Conservation (phyloP, 345 rosid species). For the Gossypium arboreum region DNA sequence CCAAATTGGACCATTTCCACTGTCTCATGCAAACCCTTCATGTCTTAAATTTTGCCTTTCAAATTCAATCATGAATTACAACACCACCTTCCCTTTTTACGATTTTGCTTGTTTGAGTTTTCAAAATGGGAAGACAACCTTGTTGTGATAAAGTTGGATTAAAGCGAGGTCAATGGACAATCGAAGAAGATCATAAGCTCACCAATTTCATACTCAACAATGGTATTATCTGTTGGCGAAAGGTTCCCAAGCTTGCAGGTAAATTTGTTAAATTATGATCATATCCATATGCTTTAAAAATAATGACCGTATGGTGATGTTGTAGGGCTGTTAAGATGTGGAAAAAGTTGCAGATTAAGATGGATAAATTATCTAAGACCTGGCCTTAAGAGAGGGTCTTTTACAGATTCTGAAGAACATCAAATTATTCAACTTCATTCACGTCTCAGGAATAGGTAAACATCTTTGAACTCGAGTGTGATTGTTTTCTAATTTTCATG, state of each 20-base stretch:
- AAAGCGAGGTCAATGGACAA: slow-evolving; percentile 94
- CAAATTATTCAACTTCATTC: slow-evolving; percentile 78
- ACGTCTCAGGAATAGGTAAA: slow-evolving; percentile 73
- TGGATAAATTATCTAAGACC: slow-evolving; percentile 96
- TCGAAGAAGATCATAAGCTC: slow-evolving; percentile 93
- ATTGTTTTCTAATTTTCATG: too few relatives aligned
- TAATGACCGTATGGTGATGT: background rate
- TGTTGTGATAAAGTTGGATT: slow-evolving; percentile 92
- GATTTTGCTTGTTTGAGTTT: too few relatives aligned
- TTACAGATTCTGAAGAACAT: slow-evolving; percentile 75
- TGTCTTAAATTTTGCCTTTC: too few relatives aligned
- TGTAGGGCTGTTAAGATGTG: slow-evolving; percentile 79
- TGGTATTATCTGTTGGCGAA: slow-evolving; percentile 92
- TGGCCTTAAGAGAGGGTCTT: slow-evolving; percentile 76
- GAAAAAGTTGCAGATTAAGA: slow-evolving; percentile 86
- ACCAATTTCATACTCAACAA: slow-evolving; percentile 72
- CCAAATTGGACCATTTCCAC: too few relatives aligned
- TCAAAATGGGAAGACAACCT: slow-evolving; percentile 77
- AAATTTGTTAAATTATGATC: background rate
- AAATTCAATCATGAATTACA: too few relatives aligned
- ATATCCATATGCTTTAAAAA: too few relatives aligned
- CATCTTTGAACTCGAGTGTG: too few relatives aligned
- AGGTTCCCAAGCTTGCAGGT: slow-evolving; percentile 95
- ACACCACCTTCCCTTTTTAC: too few relatives aligned
- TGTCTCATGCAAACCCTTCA: too few relatives aligned